Conservation (phyloP, 2,329 filamentous ascomycete genomes). For the Aspergillus tanneri region DNA sequence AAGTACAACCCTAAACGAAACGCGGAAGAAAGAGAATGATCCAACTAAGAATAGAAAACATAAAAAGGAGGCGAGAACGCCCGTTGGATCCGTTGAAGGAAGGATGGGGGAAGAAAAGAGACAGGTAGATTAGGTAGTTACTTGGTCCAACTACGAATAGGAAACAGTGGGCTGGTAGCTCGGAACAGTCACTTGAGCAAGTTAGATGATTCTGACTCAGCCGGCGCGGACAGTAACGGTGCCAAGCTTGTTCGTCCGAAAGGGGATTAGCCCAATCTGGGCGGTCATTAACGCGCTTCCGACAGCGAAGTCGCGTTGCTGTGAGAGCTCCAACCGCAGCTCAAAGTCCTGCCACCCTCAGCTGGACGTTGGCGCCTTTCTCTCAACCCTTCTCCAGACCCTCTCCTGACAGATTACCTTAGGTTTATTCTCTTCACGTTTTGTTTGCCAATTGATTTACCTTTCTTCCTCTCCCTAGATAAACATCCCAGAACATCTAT, state of each 20-base stretch:
- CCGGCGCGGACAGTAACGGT: slow-evolving; percentile 4
- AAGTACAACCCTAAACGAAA: slow-evolving; percentile 19
- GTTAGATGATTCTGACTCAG: slow-evolving; percentile 8
- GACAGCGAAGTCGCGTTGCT: slow-evolving; percentile 27
- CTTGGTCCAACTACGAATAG: background rate
- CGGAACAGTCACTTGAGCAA: background rate
- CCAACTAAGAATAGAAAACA: slow-evolving; percentile 10
- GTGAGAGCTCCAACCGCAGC: slow-evolving; percentile 16
- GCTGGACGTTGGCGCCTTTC: background rate
- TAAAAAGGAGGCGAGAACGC: slow-evolving; percentile 13
- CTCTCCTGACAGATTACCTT: too few species aligned
- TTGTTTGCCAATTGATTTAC: too few species aligned
- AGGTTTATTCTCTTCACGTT: too few species aligned
- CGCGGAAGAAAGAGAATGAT: slow-evolving; percentile 17
- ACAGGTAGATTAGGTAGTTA: too few species aligned
- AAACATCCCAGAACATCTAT: slow-evolving; percentile 1
- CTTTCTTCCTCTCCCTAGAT: background rate
- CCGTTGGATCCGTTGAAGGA: slow-evolving; percentile 6
- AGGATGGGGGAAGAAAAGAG: too few species aligned
- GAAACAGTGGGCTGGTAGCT: background rate
- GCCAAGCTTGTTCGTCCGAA: slow-evolving; percentile 23
- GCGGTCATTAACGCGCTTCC: slow-evolving; percentile 39
- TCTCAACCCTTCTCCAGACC: background rate
- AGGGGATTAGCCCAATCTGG: slow-evolving; percentile 24
- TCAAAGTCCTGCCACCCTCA: slow-evolving; percentile 17